Evolutionary conservation across 176 grass and related monocot species (phyloP).

Genomic region (Coix lacrymajobi): DNA sequence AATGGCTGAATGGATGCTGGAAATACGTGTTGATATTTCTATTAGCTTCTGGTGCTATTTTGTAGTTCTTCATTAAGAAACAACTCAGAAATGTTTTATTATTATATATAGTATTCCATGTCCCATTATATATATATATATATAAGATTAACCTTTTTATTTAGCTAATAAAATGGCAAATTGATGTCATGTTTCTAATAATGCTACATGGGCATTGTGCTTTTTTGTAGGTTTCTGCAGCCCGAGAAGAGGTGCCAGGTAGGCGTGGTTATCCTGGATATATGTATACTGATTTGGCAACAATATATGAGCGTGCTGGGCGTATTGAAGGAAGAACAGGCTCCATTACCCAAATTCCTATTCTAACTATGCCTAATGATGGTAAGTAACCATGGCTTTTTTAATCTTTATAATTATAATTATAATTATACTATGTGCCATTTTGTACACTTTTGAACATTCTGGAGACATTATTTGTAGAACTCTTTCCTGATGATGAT

Average conservation of each 20-base stretch:
- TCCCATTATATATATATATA: not conserved
- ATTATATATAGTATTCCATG: not conserved
- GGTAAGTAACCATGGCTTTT: constrained; percentile 34
- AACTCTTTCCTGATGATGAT: not conserved
- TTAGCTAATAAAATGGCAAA: not conserved
- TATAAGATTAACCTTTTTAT: not conserved
- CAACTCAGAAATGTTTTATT: not conserved
- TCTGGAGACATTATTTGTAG: not conserved
- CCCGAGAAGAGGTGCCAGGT: constrained; percentile 97
- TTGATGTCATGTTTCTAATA: not conserved
- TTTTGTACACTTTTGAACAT: not conserved
- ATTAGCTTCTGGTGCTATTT: not conserved
- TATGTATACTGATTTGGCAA: constrained; percentile 99
- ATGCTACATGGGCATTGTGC: not conserved
- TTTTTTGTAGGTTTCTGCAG: constrained; percentile 78
- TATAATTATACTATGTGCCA: not conserved
- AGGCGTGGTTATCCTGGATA: constrained; percentile 99
- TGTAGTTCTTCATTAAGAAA: not conserved
- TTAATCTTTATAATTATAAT: not conserved
- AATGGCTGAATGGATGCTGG: not conserved
- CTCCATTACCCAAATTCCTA: constrained; percentile 99
- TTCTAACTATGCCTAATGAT: constrained; percentile 99
- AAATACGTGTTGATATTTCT: not conserved
- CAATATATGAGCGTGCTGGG: constrained; percentile 98
- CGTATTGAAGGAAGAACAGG: constrained; percentile 98